Base-by-base conservation (phyloP, 495 filamentous ascomycete genomes). In the Bacidia rubella region DNA sequence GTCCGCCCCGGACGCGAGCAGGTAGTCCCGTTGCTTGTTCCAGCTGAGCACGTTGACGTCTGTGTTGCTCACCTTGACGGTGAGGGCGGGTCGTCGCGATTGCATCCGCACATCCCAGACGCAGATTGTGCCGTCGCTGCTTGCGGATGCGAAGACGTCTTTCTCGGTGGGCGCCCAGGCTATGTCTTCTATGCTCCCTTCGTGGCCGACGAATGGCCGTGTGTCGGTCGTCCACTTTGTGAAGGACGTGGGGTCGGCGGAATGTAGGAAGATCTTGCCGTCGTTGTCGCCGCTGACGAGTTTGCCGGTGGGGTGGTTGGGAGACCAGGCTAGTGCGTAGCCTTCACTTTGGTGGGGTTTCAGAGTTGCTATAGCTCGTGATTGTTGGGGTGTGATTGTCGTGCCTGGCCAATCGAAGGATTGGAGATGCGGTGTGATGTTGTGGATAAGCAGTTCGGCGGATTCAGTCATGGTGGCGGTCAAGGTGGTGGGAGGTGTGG, bases 31-130 rank as follows among this genome's bases (percentile, higher is more conserved):
- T 63, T 86, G 79, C 38, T 78, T 76, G 23, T 86, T 90, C 92
- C 92, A 98, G 53, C 82, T 89, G 69, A 96, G 84, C 26, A 98
- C 92, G 60, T 98, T 98, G 54, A 96, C 87, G 56, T 98, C 92
- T 19, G 80, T 80, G 39, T 77, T 72, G 64, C 84, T 90, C 59
- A 92, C 79, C 57, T 86, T 78, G 47, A 98, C 86, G 45, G 82
- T 87, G 23, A 98, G 76, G 11, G 86, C 87, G 9, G 88, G 83
- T 60, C 81, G 85, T 56, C 85, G 80, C 54, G 81, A 84, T 71
- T 94, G 94, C 54, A 84, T 87, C 29, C 92, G 83, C 42, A 90
- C 80, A 63, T 98, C 92, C 85, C 90, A 98, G 29, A 98, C 81
- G 62, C 90, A 89, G 56, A 98, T 84, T 2, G 86, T 93, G 43